Base-by-base conservation (phyloP, 2,329 filamentous ascomycete genomes). In the Venturia asperata region DNA sequence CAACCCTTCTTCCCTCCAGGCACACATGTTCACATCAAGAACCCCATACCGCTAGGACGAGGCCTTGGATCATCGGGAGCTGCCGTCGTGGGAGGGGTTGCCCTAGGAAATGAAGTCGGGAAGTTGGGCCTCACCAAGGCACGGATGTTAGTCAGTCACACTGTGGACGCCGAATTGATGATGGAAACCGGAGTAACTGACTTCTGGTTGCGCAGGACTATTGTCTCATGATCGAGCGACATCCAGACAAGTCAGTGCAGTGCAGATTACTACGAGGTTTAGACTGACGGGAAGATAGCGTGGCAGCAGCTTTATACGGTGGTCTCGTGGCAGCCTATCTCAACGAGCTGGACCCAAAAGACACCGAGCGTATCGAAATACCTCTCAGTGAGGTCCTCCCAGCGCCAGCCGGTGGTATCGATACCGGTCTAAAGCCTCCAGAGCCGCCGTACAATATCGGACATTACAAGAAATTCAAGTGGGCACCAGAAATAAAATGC, bases 281-380 rank as follows among this genome's bases (percentile, higher is more conserved):
- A 17, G 13, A 21, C 52, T 58, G 30, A 58, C 52, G 19, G 27
- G 10, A n/a, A 21, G 30, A 34, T n/a, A 96, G 96, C 73, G 91
- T 99, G 63, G 94, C 92, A 66, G 94, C 94, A 17, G 92, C 94
- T 9, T 85, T 97, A 43, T 97, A 95, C 72, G 94, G 94, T 70
- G 94, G 94, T 41, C 97, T 99, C 70, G 92, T 99, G 34, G 94
- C 94, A 67, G 97, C 93, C 21, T 97, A 97, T 74, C 84, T 97
- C 67, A 96, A 95, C 78, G 93, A 96, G 67, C 83, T 97, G 69
- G 87, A 90, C 69, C 90, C 92, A 3, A 91, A 92, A 76, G 93
- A 97, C 72, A 88, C 92, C 67, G 91, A 91, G 67, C 85, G 94
- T 68, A 92, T 89, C 70, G 94, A 97, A 77, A 96, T 99, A 66